A percentile compares a stretch with the other conserved stretches of the same genome.
These are phyloP conservation scores for Sporothrix schenckii DNA, from an alignment of 2,329 filamentous ascomycete species.

Conservation along the genomic window DNA sequence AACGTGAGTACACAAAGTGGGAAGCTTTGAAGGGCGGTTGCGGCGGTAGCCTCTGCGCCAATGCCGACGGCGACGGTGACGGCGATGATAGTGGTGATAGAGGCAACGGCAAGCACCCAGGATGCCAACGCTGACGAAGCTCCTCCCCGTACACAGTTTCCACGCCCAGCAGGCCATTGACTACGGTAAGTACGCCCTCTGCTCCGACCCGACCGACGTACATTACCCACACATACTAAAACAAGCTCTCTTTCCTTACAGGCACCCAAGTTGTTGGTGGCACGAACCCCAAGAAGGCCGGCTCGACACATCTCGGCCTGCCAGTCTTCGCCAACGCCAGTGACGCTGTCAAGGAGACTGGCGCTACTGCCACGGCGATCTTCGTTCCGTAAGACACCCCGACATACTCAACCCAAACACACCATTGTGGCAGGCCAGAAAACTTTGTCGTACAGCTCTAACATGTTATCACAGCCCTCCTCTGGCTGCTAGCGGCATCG, in stretches of 20 bases:
- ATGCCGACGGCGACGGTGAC: not conserved
- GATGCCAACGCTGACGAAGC: constrained; percentile 23
- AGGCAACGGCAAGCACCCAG: not conserved
- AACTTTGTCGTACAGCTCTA: constrained; percentile 24
- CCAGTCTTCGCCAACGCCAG: constrained; percentile 90
- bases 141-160: constrained; percentile 65
- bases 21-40: not conserved
- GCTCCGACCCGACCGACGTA: not conserved
- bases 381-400: constrained; percentile 78
- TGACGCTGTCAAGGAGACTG: constrained; percentile 87
- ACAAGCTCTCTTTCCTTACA: constrained; percentile 44
- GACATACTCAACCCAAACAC: not conserved
- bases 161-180: constrained; percentile 97
- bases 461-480: constrained; percentile 65
- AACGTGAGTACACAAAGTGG: constrained; percentile 64
- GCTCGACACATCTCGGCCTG: constrained; percentile 81
- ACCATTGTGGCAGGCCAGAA: not conserved
- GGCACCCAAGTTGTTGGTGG: constrained; percentile 97
- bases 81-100: constrained; percentile 4
- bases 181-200: constrained; percentile 69
- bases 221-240: not conserved
- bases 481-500: constrained; percentile 89
- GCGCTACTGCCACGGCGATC: constrained; percentile 88
- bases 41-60: not conserved
- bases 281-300: constrained; percentile 99